Base-by-base conservation (phyloP, 805 yeast genomes). In the Ogataea pini region DNA sequence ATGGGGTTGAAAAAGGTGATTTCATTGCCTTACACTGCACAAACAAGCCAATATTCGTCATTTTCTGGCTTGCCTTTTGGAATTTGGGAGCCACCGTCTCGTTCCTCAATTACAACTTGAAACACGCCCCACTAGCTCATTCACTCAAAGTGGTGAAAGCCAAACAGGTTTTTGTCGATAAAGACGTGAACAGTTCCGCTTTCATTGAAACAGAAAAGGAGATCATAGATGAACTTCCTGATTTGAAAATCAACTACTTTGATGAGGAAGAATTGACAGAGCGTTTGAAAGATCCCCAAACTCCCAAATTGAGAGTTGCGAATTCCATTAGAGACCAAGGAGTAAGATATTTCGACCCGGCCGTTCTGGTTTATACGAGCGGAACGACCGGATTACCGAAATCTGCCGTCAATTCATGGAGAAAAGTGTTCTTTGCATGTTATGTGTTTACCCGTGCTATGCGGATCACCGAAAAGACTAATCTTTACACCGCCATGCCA, bases 351-450 rank as follows among this genome's bases (percentile, higher is more conserved):
- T 78, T 73, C 55, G 78, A 80, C 47, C 78, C 92, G 3, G 83
- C 86, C 17, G 77, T 84, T 55, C 75, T 88, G 55, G 88, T 91
- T 44, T 91, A 85, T 66, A 91, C 98, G 0, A 87, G 96, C 0
- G 98, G 98, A 33, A 92, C 97, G 6, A 89, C 97, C 0, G 97
- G 97, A 0, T 70, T 91, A 52, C 97, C 98, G 13, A 91, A 91
- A 67, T 86, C 97, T 4, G 97, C 96, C 1, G 85, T 87, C 47
- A 83, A 91, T 83, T 84, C 94, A 4, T 90, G 97, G 97, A 77
- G 89, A 59, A 91, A 90, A 67, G 78, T 86, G 6, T 78, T 76
- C 40, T 72, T 86, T 72, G 96, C 96, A 1, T 71, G 89, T 1
- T 67, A 75, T 2, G 62, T 88, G 20, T 90, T 89, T 61, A 88